phyloP scores from a whole-genome alignment of 2,329 filamentous ascomycete species.

The Alternaria conjuncta region DNA sequence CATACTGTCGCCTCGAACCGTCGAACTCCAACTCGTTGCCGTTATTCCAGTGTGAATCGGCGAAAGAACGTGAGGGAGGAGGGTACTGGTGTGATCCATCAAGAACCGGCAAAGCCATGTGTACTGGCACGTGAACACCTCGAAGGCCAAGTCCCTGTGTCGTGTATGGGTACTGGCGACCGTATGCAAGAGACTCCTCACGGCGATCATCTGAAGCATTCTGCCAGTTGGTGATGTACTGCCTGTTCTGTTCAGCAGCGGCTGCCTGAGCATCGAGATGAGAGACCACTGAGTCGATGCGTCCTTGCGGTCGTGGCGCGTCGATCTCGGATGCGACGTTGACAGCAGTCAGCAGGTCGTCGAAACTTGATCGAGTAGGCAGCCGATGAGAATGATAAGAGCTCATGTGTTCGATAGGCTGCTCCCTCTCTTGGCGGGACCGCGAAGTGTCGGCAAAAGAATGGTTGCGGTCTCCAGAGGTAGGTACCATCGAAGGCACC shows the following conservation, averaged over 20 bases:
- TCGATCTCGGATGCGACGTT: conserved; percentile 33
- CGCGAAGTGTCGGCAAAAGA: conserved; percentile 10
- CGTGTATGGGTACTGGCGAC: background rate
- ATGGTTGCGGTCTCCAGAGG: conserved; percentile 18
- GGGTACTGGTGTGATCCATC: background rate
- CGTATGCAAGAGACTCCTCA: background rate
- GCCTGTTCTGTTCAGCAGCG: conserved; percentile 18
- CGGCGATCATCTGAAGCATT: background rate
- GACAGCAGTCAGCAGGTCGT: conserved; percentile 33
- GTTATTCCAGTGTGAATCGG: background rate
- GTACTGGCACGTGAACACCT: background rate
- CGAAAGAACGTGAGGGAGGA: background rate
- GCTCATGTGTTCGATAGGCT: background rate
- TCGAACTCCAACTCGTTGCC: background rate
- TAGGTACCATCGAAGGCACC: conserved; percentile 24
- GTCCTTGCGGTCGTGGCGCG: conserved; percentile 29
- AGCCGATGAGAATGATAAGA: conserved; percentile 11
- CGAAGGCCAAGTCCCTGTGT: background rate
- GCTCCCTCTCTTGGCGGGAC: background rate
- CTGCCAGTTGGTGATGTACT: conserved; percentile 7
- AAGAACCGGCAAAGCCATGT: background rate
- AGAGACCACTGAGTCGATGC: conserved; percentile 30
- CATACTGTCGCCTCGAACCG: background rate
- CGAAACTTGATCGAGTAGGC: conserved; percentile 21
- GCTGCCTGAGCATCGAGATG: conserved; percentile 29